Evolutionary conservation across 345 rosid species (phyloP).

Genomic region (Chamaenerion angustifolium): DNA sequence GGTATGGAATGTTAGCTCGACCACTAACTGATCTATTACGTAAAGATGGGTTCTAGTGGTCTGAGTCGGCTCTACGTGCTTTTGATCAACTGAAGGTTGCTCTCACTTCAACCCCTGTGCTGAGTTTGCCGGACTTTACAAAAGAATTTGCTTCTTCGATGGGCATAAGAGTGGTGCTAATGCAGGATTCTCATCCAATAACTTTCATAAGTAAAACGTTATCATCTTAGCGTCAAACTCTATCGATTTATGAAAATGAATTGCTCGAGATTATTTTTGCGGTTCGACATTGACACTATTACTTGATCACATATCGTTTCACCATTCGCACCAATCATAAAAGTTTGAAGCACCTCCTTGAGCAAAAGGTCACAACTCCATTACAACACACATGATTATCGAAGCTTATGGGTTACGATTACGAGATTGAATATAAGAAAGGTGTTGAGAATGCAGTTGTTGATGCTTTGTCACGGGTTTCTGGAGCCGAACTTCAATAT

Average conservation of each 20-base stretch:
- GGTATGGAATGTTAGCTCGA: not conserved
- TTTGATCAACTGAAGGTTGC: not conserved
- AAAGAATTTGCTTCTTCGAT: not conserved
- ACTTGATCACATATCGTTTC: not conserved
- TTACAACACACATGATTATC: not conserved
- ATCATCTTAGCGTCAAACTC: not conserved
- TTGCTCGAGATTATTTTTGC: not conserved
- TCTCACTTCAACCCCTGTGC: not conserved
- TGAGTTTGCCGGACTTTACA: not conserved
- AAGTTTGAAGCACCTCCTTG: not conserved
- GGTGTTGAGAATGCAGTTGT: not conserved
- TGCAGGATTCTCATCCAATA: not conserved
- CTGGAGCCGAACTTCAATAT: not conserved
- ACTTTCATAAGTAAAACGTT: not conserved
- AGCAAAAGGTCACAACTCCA: not conserved
- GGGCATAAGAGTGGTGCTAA: not conserved
- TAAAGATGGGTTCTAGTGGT: not conserved
- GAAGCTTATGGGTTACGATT: not conserved
- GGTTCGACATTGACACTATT: not conserved
- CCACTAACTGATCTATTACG: not conserved
- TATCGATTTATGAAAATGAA: constrained; percentile 1
- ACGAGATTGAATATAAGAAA: not conserved
- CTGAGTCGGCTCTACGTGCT: not conserved
- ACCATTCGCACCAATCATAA: not conserved
- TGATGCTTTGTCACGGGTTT: not conserved